Evolutionary conservation across 2,329 filamentous ascomycete species (phyloP).

Genomic region (Paecilomyces sp.): DNA sequence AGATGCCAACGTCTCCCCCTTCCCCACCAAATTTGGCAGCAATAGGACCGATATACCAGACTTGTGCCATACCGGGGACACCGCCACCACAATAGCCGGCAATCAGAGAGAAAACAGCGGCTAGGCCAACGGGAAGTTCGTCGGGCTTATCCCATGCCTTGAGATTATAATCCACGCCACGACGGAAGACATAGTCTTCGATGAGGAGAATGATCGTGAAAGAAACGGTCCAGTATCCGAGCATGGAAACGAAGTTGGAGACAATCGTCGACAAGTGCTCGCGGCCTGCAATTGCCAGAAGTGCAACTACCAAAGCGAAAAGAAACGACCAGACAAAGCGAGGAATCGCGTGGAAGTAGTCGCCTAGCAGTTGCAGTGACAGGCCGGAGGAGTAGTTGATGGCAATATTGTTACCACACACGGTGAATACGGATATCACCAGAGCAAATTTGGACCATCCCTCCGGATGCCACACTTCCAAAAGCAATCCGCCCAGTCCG

Average conservation of each 20-base stretch:
- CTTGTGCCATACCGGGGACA: conserved; percentile 13
- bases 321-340: conserved; percentile 14
- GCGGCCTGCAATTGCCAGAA: conserved; percentile 12
- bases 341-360: conserved; percentile 12
- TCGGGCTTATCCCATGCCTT: conserved; percentile 12
- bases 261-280: conserved; percentile 11
- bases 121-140: conserved; percentile 12
- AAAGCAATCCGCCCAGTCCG: neutral
- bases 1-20: conserved; percentile 12
- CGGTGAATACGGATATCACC: neutral
- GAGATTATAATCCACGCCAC: conserved; percentile 10
- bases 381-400: conserved; percentile 14
- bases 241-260: conserved; percentile 10
- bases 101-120: conserved; percentile 7
- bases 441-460: neutral
- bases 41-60: conserved; percentile 11
- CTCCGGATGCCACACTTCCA: neutral
- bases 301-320: conserved; percentile 6
- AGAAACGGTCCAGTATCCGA: conserved; percentile 16
- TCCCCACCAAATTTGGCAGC: conserved; percentile 10
- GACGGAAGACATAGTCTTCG: conserved; percentile 13
- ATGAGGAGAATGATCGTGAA: conserved; percentile 11
- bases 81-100: conserved; percentile 8
- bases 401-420: conserved; percentile 8
- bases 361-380: conserved; percentile 12